Conservation (phyloP, 2,329 filamentous ascomycete genomes). For the Hypoxylon sp. region DNA sequence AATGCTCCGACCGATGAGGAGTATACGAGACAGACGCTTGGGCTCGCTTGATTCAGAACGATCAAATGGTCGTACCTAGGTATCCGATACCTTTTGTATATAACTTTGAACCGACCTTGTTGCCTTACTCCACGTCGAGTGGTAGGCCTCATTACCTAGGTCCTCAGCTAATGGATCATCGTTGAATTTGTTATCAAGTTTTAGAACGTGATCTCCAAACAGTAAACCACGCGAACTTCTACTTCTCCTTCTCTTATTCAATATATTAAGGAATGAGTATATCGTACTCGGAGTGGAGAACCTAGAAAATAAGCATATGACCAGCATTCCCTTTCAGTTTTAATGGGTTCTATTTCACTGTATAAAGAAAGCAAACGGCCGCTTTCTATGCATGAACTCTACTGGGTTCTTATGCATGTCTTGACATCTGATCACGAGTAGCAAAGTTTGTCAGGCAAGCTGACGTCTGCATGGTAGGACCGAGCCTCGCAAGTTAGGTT, state of each 20-base stretch:
- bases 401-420: constrained; percentile 12
- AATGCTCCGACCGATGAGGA: constrained; percentile 61
- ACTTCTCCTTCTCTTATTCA: not conserved
- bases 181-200: constrained; percentile 5
- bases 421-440: not conserved
- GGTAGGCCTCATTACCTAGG: constrained; percentile 4
- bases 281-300: not conserved
- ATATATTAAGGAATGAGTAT: constrained; percentile 7
- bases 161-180: not conserved
- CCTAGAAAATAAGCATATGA: constrained; percentile 3
- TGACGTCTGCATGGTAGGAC: constrained; percentile 5
- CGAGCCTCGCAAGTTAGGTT: constrained; percentile 3
- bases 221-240: constrained; percentile 2
- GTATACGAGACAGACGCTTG: constrained; percentile 50
- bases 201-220: not conserved
- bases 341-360: constrained; percentile 6
- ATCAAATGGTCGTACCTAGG: constrained; percentile 1
- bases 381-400: constrained; percentile 12
- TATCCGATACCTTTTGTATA: constrained; percentile 7
- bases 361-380: constrained; percentile 7
- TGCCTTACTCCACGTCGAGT: constrained; percentile 10
- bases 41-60: constrained; percentile 34
- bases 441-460: constrained; percentile 8
- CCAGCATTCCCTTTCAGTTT: constrained; percentile 12
- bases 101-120: constrained; percentile 9